These are phyloP conservation scores for Bruguiera gymnorhiza DNA, from an alignment of 345 rosid genomes.

Conservation along the genomic window DNA sequence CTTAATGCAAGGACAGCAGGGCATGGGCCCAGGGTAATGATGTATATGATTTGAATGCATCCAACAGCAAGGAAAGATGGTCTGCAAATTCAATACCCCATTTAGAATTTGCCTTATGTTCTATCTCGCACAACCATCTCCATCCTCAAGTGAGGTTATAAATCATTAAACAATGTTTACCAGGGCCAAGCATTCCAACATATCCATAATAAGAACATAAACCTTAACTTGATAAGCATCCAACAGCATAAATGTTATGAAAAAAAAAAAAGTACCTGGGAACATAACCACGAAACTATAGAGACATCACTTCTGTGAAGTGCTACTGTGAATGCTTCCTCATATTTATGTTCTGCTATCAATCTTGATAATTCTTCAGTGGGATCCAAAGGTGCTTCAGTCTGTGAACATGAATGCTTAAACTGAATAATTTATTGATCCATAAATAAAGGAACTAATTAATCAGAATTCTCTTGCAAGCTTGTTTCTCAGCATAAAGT, in stretches of 20 bases:
- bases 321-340: slow-evolving; percentile 69
- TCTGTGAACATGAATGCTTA: slow-evolving; percentile 30
- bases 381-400: slow-evolving; percentile 72
- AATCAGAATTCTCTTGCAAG: background rate
- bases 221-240: background rate
- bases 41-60: too few species aligned
- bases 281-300: slow-evolving; percentile 82
- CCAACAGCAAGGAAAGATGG: too few species aligned
- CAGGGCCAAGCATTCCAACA: background rate
- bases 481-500: background rate
- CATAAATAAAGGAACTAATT: background rate
- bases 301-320: slow-evolving; percentile 81
- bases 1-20: too few species aligned
- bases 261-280: slow-evolving; percentile 47
- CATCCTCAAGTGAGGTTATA: too few species aligned
- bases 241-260: background rate
- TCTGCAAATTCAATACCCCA: too few species aligned
- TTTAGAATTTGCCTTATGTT: too few species aligned
- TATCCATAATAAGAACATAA: background rate
- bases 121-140: too few species aligned
- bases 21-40: too few species aligned
- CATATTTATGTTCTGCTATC: slow-evolving; percentile 65
- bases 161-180: too few species aligned
- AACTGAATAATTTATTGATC: too few species aligned
- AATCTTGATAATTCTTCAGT: slow-evolving; percentile 61